A percentile compares a stretch with the other conserved stretches of the same genome.
Conservation (phyloP, 345 rosid genomes). For the Conringia planisiliqua region DNA sequence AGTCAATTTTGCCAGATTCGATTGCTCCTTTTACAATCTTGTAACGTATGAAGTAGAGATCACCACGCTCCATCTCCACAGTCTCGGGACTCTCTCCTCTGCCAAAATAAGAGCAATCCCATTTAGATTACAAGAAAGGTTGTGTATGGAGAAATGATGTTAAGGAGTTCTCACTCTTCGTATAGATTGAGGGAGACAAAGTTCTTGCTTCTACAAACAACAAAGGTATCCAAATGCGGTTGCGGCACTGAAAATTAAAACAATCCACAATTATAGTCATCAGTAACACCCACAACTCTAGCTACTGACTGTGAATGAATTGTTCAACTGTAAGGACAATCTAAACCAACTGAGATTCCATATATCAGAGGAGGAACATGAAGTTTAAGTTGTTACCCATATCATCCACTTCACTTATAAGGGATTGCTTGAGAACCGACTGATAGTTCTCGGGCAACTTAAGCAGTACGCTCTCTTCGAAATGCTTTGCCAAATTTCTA, state of each 20-base stretch:
- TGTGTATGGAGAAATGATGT: constrained; percentile 18
- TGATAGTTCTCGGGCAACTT: constrained; percentile 79
- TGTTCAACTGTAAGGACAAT: neutral
- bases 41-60: constrained; percentile 36
- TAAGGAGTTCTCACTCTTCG: constrained; percentile 31
- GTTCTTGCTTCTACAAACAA: constrained; percentile 59
- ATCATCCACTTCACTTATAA: constrained; percentile 76
- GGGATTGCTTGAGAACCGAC: constrained; percentile 66
- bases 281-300: neutral
- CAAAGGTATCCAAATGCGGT: constrained; percentile 65
- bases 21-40: constrained; percentile 30
- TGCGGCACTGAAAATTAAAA: constrained; percentile 45
- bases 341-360: neutral
- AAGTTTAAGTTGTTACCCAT: constrained; percentile 52
- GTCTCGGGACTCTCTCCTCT: constrained; percentile 38
- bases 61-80: constrained; percentile 30
- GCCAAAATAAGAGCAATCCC: neutral
- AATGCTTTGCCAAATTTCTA: constrained; percentile 55
- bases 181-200: constrained; percentile 49
- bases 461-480: constrained; percentile 62
- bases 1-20: constrained; percentile 32
- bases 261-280: neutral
- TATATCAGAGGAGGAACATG: neutral
- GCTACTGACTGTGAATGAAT: neutral
- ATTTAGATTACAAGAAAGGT: neutral